A percentile compares a stretch with the other conserved stretches of the same genome.
phyloP scores from a whole-genome alignment of 768 basidiomycete species.

The Collybiopsis confluens region DNA sequence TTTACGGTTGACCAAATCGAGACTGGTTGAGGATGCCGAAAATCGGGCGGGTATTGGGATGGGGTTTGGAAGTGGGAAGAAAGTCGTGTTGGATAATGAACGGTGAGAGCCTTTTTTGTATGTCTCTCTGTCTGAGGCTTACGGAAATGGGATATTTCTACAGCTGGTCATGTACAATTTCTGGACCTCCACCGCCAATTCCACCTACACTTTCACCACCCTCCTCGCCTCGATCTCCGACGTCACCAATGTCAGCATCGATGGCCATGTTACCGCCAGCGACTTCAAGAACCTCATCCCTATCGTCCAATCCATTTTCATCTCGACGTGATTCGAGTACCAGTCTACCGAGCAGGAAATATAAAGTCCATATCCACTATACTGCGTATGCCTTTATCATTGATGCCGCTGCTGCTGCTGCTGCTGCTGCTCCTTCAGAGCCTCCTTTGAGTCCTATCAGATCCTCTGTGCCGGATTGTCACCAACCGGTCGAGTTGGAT shows the following conservation, averaged over 20 bases:
- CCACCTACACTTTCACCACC: slow-evolving; percentile 22
- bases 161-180: slow-evolving; percentile 4
- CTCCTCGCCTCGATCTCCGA: slow-evolving; percentile 13
- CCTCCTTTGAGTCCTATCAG: no score
- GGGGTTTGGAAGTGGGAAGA: slow-evolving; percentile 1
- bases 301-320: neutral
- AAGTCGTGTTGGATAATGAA: slow-evolving; percentile 50
- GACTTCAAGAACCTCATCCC: neutral
- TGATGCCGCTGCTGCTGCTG: neutral
- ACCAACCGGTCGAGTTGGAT: neutral
- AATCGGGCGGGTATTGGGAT: slow-evolving; percentile 47
- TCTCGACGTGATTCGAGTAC: neutral
- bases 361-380: slow-evolving; percentile 4
- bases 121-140: neutral
- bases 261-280: slow-evolving; percentile 16
- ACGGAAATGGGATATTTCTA: neutral
- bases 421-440: neutral
- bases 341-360: neutral
- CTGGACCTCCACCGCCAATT: slow-evolving; percentile 6
- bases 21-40: slow-evolving; percentile 46
- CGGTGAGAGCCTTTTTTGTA: slow-evolving; percentile 43
- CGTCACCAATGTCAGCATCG: slow-evolving; percentile 21
- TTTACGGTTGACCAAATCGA: slow-evolving; percentile 48
- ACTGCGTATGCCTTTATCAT: neutral
- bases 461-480: neutral